Evolutionary conservation across 768 basidiomycete species (phyloP).

Genomic region (Cytidiella melzeri): DNA sequence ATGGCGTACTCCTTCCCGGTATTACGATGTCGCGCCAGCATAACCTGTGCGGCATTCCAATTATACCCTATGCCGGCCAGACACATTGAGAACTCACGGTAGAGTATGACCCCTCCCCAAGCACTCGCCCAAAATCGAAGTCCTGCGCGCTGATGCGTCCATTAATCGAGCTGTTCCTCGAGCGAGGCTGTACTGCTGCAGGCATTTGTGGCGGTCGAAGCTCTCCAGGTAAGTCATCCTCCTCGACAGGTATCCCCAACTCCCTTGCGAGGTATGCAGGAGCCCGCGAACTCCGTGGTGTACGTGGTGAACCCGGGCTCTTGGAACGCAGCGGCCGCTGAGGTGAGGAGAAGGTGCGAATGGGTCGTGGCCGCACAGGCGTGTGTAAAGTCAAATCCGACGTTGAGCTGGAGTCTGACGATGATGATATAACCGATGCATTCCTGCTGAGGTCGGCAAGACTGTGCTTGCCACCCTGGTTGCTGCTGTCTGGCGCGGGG

Average conservation of each 20-base stretch:
- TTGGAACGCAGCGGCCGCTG: slow-evolving; percentile 34
- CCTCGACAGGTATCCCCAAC: slow-evolving; percentile 36
- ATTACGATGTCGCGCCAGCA: slow-evolving; percentile 43
- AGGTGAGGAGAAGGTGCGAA: slow-evolving; percentile 60
- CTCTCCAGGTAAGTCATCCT: slow-evolving; percentile 14
- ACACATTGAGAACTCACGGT: slow-evolving; percentile 44
- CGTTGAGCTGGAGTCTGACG: slow-evolving; percentile 49
- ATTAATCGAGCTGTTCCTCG: slow-evolving; percentile 42
- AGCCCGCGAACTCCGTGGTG: slow-evolving; percentile 32
- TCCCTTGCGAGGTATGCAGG: slow-evolving; percentile 58
- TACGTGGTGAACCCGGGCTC: slow-evolving; percentile 41
- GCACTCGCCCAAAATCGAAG: slow-evolving; percentile 66
- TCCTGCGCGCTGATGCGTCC: slow-evolving; percentile 47
- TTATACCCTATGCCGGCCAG: background rate
- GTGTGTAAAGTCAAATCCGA: slow-evolving; percentile 35
- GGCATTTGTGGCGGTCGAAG: slow-evolving; percentile 13
- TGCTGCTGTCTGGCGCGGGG: slow-evolving; percentile 27
- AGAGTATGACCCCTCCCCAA: slow-evolving; percentile 81
- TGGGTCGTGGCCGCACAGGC: slow-evolving; percentile 42
- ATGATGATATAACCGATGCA: slow-evolving; percentile 68
- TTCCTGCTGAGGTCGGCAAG: slow-evolving; percentile 70
- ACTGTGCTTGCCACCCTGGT: slow-evolving; percentile 25
- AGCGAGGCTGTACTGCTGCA: slow-evolving; percentile 30
- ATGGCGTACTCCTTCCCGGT: slow-evolving; percentile 67
- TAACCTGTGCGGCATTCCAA: slow-evolving; percentile 39